A percentile compares a stretch with the other conserved stretches of the same genome.
Evolutionary conservation across 2,329 filamentous ascomycete species (phyloP).

Genomic region (Fusarium illudens): DNA sequence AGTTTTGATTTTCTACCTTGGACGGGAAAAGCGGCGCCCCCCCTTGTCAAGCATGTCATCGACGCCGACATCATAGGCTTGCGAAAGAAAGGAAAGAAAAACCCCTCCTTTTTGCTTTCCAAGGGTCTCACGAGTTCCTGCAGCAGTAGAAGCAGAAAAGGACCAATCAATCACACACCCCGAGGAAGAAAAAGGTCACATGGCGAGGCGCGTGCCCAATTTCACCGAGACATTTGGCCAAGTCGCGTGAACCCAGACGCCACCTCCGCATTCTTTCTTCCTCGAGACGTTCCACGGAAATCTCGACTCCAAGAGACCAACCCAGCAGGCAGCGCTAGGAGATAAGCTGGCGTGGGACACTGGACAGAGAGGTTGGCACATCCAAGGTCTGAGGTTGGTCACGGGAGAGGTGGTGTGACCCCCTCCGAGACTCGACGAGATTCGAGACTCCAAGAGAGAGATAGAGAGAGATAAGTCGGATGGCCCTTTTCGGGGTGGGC

Average conservation of each 20-base stretch:
- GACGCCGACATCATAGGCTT: not conserved
- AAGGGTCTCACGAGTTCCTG: slow-evolving; percentile 34
- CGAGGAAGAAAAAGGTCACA: slow-evolving; percentile 29
- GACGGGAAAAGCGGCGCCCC: slow-evolving; percentile 13
- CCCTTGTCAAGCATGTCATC: slow-evolving; percentile 30
- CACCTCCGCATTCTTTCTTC: slow-evolving; percentile 30
- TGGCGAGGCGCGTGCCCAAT: slow-evolving; percentile 13
- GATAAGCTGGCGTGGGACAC: not conserved
- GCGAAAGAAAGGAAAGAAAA: too few relatives aligned
- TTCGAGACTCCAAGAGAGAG: not conserved
- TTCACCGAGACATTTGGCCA: slow-evolving; percentile 14
- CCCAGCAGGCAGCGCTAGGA: not conserved
- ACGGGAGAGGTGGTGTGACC: slow-evolving; percentile 32
- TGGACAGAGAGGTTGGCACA: slow-evolving; percentile 1
- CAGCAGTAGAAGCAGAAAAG: slow-evolving; percentile 3
- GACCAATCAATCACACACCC: slow-evolving; percentile 14
- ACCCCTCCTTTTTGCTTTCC: not conserved
- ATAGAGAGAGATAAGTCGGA: not conserved
- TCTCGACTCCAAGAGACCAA: not conserved
- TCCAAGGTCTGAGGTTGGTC: slow-evolving; percentile 10
- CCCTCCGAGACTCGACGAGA: not conserved
- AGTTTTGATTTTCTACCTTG: not conserved
- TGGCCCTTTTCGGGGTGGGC: not conserved
- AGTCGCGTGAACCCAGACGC: slow-evolving; percentile 23
- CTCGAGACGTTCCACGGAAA: not conserved